Evolutionary conservation across 2,329 filamentous ascomycete genomes (phyloP).

Genomic region (Diaporthe citri): DNA sequence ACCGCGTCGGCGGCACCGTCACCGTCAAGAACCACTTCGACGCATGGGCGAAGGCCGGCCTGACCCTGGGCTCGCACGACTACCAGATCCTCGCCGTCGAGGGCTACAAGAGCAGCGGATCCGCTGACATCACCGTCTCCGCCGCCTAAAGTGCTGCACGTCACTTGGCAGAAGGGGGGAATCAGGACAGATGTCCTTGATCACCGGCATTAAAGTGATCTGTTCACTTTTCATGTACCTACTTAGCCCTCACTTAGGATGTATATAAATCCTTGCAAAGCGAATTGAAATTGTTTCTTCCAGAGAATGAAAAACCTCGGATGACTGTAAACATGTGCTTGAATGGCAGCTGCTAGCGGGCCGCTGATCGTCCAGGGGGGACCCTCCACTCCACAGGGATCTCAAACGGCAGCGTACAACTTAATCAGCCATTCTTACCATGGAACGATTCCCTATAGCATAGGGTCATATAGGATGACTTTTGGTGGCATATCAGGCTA

Average conservation of each 20-base stretch:
- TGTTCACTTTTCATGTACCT: conserved; percentile 17
- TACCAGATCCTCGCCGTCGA: conserved; percentile 63
- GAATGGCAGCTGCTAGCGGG: not conserved
- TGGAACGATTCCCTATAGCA: not conserved
- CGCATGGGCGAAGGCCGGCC: conserved; percentile 57
- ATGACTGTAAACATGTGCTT: not conserved
- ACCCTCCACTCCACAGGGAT: not conserved
- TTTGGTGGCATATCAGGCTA: not conserved
- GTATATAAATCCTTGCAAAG: conserved; percentile 6
- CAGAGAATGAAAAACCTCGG: not conserved
- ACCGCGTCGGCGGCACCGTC: conserved; percentile 60
- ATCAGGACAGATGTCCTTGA: not conserved
- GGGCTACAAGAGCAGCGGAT: conserved; percentile 54
- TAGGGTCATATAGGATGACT: not conserved
- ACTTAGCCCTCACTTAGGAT: not conserved
- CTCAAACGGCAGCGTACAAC: not conserved
- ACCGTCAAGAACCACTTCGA: conserved; percentile 59
- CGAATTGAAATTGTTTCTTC: not conserved
- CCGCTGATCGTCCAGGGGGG: not conserved
- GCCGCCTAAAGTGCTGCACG: not conserved
- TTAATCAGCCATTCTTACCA: not conserved
- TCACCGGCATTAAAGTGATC: not conserved
- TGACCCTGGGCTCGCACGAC: conserved; percentile 57
- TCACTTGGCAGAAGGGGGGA: not conserved
- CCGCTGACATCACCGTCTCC: conserved; percentile 37